These are phyloP conservation scores for Teunomyces tritomae DNA, from an alignment of 805 yeast genomes.

Conservation along the genomic window DNA sequence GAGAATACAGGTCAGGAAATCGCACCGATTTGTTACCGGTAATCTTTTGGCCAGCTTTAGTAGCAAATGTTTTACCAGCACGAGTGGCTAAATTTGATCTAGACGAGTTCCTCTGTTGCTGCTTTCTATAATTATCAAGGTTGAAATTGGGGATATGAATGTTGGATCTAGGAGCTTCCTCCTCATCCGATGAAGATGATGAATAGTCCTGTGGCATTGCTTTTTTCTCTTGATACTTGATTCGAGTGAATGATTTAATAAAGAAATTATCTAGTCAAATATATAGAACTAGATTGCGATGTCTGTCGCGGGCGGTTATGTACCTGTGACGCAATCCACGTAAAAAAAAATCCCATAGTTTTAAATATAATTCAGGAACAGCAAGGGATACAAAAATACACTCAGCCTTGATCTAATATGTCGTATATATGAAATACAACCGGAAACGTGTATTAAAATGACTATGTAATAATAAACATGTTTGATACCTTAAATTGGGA, in stretches of 20 bases:
- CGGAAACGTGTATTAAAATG: no score
- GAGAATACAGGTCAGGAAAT: conserved; percentile 26
- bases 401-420: no score
- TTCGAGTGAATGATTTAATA: neutral
- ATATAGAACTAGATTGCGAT: neutral
- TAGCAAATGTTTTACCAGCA: neutral
- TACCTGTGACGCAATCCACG: conserved; percentile 2
- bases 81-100: conserved; percentile 20
- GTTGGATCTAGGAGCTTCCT: conserved; percentile 21
- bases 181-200: conserved; percentile 29
- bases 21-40: conserved; percentile 23
- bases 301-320: neutral
- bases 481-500: no score
- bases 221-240: neutral
- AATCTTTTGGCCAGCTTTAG: conserved; percentile 22
- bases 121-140: conserved; percentile 15
- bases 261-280: neutral
- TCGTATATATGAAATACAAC: no score
- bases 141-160: conserved; percentile 30
- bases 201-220: neutral
- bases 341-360: neutral
- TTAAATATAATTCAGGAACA: neutral
- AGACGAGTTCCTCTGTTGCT: conserved; percentile 15
- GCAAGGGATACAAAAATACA: neutral
- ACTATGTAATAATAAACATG: no score